A percentile compares a stretch with the other conserved stretches of the same genome.
phyloP scores from a whole-genome alignment of 345 rosid species.

The Arabis alpina region DNA sequence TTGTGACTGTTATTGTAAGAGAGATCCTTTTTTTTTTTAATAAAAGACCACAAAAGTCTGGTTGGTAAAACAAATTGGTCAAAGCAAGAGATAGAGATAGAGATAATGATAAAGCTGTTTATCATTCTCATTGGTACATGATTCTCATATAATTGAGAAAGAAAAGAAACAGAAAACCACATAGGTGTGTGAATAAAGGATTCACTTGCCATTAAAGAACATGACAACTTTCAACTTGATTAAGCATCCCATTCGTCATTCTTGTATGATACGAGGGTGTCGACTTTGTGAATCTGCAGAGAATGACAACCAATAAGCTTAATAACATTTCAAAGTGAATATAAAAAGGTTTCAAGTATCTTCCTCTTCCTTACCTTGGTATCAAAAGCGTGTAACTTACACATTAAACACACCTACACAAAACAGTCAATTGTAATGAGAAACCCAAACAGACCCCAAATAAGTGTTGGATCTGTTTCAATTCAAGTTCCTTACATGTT shows the following conservation, averaged over 20 bases:
- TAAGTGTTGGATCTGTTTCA: neutral
- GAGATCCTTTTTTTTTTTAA: neutral
- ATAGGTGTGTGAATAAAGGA: conserved; percentile 69
- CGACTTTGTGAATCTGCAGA: conserved; percentile 91
- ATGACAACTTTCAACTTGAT: conserved; percentile 37
- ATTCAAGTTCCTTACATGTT: conserved; percentile 83
- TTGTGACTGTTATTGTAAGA: too few relatives aligned
- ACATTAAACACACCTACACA: conserved; percentile 89
- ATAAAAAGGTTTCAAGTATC: neutral
- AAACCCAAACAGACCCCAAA: neutral
- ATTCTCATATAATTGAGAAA: conserved; percentile 26
- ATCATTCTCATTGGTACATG: conserved; percentile 17
- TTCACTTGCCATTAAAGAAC: conserved; percentile 45
- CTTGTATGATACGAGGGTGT: conserved; percentile 95
- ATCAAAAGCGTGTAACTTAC: conserved; percentile 89
- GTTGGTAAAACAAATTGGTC: too few relatives aligned
- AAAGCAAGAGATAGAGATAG: too few relatives aligned
- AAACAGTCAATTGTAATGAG: neutral
- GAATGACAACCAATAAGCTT: neutral
- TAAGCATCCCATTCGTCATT: conserved; percentile 97
- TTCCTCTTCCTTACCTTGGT: conserved; percentile 62
- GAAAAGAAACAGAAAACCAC: conserved; percentile 6
- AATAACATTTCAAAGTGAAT: neutral
- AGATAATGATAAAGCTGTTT: neutral
- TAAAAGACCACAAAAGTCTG: neutral